Conservation (phyloP, 371 early-diverging fungal species). For the Polyrhizophydium stewartii region DNA sequence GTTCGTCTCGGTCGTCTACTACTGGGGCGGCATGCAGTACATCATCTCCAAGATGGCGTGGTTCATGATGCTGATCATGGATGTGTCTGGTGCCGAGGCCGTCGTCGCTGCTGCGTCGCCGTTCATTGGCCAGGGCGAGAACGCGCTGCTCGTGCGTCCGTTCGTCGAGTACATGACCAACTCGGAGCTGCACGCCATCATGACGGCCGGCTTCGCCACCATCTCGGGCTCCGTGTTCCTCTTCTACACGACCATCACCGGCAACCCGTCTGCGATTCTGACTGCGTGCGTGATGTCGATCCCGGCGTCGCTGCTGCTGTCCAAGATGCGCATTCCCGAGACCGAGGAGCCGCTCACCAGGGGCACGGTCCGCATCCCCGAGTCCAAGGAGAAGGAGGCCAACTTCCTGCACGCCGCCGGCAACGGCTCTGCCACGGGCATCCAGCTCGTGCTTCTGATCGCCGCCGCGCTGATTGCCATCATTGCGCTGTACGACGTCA, state of each 20-base stretch:
- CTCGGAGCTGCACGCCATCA: slow-evolving; percentile 82
- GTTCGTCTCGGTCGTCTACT: slow-evolving; percentile 80
- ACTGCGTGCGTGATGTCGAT: slow-evolving; percentile 92
- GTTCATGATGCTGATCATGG: slow-evolving; percentile 65
- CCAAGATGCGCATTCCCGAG: slow-evolving; percentile 85
- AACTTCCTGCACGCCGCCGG: slow-evolving; percentile 82
- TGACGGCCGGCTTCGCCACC: slow-evolving; percentile 91
- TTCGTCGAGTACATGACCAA: slow-evolving; percentile 80
- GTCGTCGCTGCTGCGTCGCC: slow-evolving; percentile 81
- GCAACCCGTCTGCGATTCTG: slow-evolving; percentile 26
- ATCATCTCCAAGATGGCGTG: slow-evolving; percentile 65
- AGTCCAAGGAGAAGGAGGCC: slow-evolving; percentile 57
- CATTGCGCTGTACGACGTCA: slow-evolving; percentile 63
- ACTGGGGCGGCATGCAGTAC: slow-evolving; percentile 82
- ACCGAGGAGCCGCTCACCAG: slow-evolving; percentile 71
- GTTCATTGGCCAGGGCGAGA: slow-evolving; percentile 75
- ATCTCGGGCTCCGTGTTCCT: slow-evolving; percentile 84
- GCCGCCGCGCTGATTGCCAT: slow-evolving; percentile 71
- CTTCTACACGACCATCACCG: slow-evolving; percentile 25
- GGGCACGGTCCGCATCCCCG: slow-evolving; percentile 57
- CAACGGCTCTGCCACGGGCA: slow-evolving; percentile 82
- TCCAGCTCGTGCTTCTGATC: slow-evolving; percentile 71
- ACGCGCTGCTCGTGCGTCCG: slow-evolving; percentile 76
- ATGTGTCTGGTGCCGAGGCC: slow-evolving; percentile 83
- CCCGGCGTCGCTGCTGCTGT: slow-evolving; percentile 80